phyloP scores from a whole-genome alignment of 345 rosid genomes.

The Hypericum perforatum region DNA sequence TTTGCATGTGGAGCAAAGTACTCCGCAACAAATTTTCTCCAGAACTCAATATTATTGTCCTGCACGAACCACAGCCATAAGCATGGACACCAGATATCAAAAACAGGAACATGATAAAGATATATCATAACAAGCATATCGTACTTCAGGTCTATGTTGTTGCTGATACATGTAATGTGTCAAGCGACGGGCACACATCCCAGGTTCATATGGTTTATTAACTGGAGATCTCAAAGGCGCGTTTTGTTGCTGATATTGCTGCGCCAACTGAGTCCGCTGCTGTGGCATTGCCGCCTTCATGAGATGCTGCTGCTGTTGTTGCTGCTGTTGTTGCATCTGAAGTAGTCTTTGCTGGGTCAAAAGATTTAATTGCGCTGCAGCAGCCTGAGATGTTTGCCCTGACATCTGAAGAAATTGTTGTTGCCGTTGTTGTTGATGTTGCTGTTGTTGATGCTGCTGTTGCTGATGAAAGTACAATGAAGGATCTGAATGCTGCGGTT shows the following conservation, averaged over 20 bases:
- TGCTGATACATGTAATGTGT: conserved; percentile 22
- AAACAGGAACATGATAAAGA: not conserved
- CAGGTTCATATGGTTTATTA: conserved; percentile 24
- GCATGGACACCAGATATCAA: not conserved
- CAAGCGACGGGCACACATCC: conserved; percentile 25
- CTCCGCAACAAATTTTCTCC: conserved; percentile 38
- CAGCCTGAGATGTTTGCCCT: conserved; percentile 2
- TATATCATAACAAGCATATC: not conserved
- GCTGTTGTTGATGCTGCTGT: conserved; percentile 4
- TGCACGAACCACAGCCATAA: conserved; percentile 1
- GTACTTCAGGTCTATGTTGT: conserved; percentile 25
- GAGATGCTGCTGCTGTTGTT: conserved; percentile 9
- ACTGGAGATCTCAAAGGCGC: conserved; percentile 17
- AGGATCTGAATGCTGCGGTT: conserved; percentile 5
- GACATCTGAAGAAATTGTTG: conserved; percentile 6
- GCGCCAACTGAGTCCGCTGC: conserved; percentile 5
- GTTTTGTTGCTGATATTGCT: conserved; percentile 20
- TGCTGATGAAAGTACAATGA: not conserved
- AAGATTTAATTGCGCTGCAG: conserved; percentile 1
- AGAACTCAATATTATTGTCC: conserved; percentile 34
- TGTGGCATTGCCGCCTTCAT: not conserved
- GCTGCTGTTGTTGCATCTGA: conserved; percentile 5
- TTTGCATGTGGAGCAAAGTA: conserved; percentile 20
- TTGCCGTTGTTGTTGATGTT: not conserved
- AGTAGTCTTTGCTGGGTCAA: conserved; percentile 5